Percentiles rank a stretch among this genome's conserved stretches.
Evolutionary conservation across 108 stramenopile genomes (phyloP).

Genomic region (Pseudonitzschia multiseries): DNA sequence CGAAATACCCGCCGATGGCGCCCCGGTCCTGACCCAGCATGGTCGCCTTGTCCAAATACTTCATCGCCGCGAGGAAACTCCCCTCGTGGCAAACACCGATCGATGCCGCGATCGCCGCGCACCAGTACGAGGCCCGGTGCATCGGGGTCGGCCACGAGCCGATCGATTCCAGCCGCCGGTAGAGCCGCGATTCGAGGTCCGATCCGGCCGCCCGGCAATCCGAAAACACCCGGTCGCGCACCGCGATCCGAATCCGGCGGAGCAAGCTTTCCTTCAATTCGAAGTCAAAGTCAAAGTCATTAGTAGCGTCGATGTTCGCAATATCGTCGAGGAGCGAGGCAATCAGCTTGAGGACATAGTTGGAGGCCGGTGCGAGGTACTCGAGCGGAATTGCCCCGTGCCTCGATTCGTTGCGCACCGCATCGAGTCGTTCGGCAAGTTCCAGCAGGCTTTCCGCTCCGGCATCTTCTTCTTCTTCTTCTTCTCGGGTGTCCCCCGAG

Average conservation of each 20-base stretch:
- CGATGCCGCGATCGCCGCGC: conserved; percentile 41
- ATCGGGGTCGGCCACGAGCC: conserved; percentile 32
- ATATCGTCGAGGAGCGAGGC: conserved; percentile 4
- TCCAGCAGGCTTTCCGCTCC: conserved; percentile 27
- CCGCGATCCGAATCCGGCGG: conserved; percentile 6
- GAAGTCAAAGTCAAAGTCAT: no score
- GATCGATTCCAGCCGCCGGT: conserved; percentile 13
- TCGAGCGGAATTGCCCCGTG: conserved; percentile 35
- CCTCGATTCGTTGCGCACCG: conserved; percentile 29
- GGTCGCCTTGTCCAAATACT: conserved; percentile 47
- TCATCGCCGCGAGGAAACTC: conserved; percentile 39
- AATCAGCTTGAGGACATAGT: conserved; percentile 25
- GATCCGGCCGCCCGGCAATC: conserved; percentile 32
- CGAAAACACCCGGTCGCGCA: conserved; percentile 32
- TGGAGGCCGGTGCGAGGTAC: conserved; percentile 30
- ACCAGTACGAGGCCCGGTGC: conserved; percentile 47
- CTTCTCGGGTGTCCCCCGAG: no score
- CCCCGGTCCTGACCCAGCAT: conserved; percentile 45
- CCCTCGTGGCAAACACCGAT: conserved; percentile 51
- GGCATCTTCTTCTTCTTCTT: background rate
- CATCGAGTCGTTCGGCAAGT: conserved; percentile 32
- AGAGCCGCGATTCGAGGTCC: conserved; percentile 32
- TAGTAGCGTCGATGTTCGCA: background rate
- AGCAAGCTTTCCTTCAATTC: conserved; percentile 4
- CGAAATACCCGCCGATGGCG: conserved; percentile 25